Percentiles rank a stretch among this genome's conserved stretches.
phyloP scores from a whole-genome alignment of 139 green algal genomes.

The Tetradesmus obliquus region DNA sequence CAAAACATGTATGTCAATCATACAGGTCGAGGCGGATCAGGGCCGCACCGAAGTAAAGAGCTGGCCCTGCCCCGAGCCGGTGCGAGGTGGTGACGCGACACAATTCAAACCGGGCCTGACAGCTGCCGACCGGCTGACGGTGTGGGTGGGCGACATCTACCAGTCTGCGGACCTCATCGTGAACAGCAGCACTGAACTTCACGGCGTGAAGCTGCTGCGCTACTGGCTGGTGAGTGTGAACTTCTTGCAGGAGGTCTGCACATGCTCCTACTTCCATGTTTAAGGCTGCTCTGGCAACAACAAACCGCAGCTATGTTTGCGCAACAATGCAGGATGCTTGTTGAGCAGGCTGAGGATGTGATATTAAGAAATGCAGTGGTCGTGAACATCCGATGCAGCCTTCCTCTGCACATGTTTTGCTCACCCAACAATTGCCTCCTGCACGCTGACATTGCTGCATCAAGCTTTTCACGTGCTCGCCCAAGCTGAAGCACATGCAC shows the following conservation, averaged over 20 bases:
- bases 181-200: neutral
- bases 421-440: too few relatives aligned
- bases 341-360: too few relatives aligned
- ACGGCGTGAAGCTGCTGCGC: slow-evolving; percentile 31
- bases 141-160: slow-evolving; percentile 31
- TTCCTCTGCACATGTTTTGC: too few relatives aligned
- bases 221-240: slow-evolving; percentile 34
- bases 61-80: slow-evolving; percentile 26
- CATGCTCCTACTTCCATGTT: neutral
- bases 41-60: neutral
- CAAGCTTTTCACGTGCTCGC: too few relatives aligned
- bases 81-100: slow-evolving; percentile 21
- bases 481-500: too few relatives aligned
- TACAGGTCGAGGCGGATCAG: slow-evolving; percentile 13
- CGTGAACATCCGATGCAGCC: too few relatives aligned
- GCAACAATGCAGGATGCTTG: neutral
- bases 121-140: neutral
- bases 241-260: neutral
- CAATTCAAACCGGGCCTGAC: slow-evolving; percentile 44
- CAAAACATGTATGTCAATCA: too few relatives aligned
- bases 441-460: too few relatives aligned
- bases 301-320: neutral
- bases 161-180: neutral
- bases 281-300: neutral
- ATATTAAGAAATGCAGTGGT: too few relatives aligned